Evolutionary conservation across 768 basidiomycete species (phyloP).

Genomic region (Leccinum longicurvipes): DNA sequence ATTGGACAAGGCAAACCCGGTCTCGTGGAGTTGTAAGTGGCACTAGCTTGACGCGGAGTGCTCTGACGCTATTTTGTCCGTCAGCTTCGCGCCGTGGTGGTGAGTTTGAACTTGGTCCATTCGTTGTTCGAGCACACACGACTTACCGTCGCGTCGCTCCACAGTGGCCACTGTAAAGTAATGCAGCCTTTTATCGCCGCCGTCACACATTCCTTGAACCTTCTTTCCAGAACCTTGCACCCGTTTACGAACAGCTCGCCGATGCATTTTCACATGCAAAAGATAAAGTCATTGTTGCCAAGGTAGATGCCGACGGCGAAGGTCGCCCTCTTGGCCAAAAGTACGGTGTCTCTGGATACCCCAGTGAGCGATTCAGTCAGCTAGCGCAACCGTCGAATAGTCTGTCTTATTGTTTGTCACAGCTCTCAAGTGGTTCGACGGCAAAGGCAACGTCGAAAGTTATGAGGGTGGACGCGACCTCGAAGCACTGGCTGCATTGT

Average conservation of each 20-base stretch:
- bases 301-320: conserved; percentile 88
- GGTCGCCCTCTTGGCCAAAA: conserved; percentile 74
- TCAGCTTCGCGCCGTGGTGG: conserved; percentile 89
- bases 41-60: not conserved
- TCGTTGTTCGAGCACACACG: not conserved
- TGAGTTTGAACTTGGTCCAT: conserved; percentile 34
- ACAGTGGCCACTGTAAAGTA: conserved; percentile 86
- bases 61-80: not conserved
- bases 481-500: conserved; percentile 75
- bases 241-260: conserved; percentile 82
- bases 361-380: conserved; percentile 54
- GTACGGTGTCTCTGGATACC: conserved; percentile 81
- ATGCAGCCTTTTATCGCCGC: conserved; percentile 5
- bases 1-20: conserved; percentile 81
- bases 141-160: not conserved
- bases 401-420: conserved; percentile 10
- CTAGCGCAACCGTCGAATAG: not conserved
- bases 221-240: conserved; percentile 75
- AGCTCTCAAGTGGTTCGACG: conserved; percentile 93
- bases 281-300: conserved; percentile 84
- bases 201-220: not conserved
- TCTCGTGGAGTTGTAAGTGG: conserved; percentile 85
- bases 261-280: conserved; percentile 78
- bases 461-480: conserved; percentile 83
- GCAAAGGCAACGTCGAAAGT: conserved; percentile 58